These are phyloP conservation scores for Bocquillonia castaneifolia DNA, from an alignment of 441 rosid species.

Conservation along the genomic window DNA sequence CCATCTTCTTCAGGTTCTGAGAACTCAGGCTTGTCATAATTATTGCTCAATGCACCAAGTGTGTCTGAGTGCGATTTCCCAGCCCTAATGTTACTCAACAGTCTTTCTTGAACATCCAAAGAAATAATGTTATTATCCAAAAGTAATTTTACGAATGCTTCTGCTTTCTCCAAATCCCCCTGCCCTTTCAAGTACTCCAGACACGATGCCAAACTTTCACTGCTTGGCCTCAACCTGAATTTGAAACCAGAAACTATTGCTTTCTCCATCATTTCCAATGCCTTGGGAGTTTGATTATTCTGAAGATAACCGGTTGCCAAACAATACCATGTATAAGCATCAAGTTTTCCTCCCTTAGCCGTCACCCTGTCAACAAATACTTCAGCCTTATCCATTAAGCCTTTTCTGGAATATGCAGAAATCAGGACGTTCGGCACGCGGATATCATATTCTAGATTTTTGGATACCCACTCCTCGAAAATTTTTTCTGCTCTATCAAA, in stretches of 20 bases:
- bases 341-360: slow-evolving; percentile 23
- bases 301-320: slow-evolving; percentile 35
- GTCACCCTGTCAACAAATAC: slow-evolving; percentile 19
- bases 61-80: slow-evolving; percentile 2
- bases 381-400: slow-evolving; percentile 41
- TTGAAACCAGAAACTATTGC: slow-evolving; percentile 27
- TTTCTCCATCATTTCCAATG: slow-evolving; percentile 42
- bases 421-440: slow-evolving; percentile 36
- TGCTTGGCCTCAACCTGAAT: slow-evolving; percentile 31
- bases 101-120: slow-evolving; percentile 13
- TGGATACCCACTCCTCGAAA: slow-evolving; percentile 45
- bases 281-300: slow-evolving; percentile 30
- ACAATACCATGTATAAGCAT: slow-evolving; percentile 34
- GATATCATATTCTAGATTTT: slow-evolving; percentile 22
- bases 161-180: slow-evolving; percentile 29
- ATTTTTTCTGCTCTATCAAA: slow-evolving; percentile 40
- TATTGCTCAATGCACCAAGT: neutral
- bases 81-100: slow-evolving; percentile 28
- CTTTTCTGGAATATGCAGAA: slow-evolving; percentile 34
- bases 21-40: neutral
- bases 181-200: slow-evolving; percentile 33
- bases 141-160: slow-evolving; percentile 33
- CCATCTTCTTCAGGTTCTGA: neutral
- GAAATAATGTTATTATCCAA: slow-evolving; percentile 34
- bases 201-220: slow-evolving; percentile 28